phyloP scores from a whole-genome alignment of 208 protist species.

The Tritrichomonas foetus region DNA sequence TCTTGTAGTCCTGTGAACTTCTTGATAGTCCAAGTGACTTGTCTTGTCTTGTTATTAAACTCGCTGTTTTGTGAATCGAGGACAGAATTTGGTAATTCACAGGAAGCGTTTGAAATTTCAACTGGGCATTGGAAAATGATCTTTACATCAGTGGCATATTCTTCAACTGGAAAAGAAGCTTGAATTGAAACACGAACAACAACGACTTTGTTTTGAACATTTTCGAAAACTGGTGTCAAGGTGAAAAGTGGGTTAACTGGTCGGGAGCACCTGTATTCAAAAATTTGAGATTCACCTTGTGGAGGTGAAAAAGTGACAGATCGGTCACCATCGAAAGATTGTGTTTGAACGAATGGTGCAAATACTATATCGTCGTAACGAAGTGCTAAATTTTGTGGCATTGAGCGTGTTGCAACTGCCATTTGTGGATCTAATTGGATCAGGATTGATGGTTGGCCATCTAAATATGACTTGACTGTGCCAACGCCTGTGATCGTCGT shows the following conservation, averaged over 20 bases:
- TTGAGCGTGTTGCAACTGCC: background rate
- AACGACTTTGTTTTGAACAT: background rate
- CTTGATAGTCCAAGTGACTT: constrained; percentile 18
- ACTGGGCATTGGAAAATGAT: constrained; percentile 40
- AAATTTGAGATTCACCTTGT: background rate
- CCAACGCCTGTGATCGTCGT: background rate
- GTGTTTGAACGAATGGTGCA: background rate
- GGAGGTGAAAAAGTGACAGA: background rate
- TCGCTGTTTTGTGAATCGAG: background rate
- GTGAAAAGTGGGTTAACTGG: background rate
- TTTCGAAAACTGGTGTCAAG: constrained; percentile 1
- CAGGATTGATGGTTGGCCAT: background rate
- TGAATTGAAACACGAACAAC: background rate
- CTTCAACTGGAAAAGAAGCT: background rate
- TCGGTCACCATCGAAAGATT: constrained; percentile 14
- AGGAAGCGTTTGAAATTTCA: background rate
- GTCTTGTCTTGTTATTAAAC: background rate
- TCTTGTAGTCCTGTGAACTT: background rate
- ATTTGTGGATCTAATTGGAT: background rate
- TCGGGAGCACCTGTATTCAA: background rate
- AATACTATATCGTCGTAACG: constrained; percentile 11
- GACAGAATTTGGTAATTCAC: background rate
- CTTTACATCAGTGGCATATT: background rate
- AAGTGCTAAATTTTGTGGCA: background rate
- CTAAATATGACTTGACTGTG: constrained; percentile 11